These are phyloP conservation scores for Taphrina betulina DNA, from an alignment of 1,139 yeast genomes.

Conservation along the genomic window DNA sequence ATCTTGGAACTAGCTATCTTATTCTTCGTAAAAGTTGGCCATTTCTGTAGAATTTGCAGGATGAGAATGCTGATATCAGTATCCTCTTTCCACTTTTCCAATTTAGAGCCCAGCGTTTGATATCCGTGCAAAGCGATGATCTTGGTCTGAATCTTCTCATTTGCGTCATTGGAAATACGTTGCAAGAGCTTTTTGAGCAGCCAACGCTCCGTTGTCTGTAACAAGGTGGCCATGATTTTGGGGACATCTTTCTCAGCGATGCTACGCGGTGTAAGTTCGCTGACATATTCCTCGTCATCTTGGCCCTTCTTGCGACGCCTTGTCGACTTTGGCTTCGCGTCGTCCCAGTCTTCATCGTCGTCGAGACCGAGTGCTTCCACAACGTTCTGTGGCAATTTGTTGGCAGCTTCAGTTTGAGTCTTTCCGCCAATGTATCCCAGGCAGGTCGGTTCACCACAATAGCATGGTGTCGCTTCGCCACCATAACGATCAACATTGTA, in stretches of 20 bases:
- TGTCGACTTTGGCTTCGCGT: conserved; percentile 48
- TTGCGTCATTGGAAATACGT: conserved; percentile 61
- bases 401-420: conserved; percentile 75
- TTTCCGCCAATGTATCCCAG: conserved; percentile 93
- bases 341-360: conserved; percentile 48
- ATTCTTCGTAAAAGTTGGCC: conserved; percentile 83
- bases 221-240: conserved; percentile 74
- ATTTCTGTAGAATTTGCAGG: conserved; percentile 58
- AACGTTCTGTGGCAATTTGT: conserved; percentile 75
- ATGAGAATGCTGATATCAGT: conserved; percentile 47
- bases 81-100: conserved; percentile 50
- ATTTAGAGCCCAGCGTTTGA: conserved; percentile 65
- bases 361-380: conserved; percentile 85
- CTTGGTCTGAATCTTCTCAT: conserved; percentile 55
- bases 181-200: conserved; percentile 65
- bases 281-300: conserved; percentile 60
- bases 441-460: conserved; percentile 91
- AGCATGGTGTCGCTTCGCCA: conserved; percentile 89
- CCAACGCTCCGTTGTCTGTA: conserved; percentile 72
- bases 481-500: conserved; percentile 97
- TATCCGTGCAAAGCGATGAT: conserved; percentile 84
- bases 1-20: conserved; percentile 77
- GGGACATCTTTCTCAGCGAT: conserved; percentile 58
- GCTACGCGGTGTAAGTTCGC: conserved; percentile 57
- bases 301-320: conserved; percentile 46